A percentile compares a stretch with the other conserved stretches of the same genome.
Conservation (phyloP, 1,284 basidiomycete genomes). For the Cryptococcus sp. region DNA sequence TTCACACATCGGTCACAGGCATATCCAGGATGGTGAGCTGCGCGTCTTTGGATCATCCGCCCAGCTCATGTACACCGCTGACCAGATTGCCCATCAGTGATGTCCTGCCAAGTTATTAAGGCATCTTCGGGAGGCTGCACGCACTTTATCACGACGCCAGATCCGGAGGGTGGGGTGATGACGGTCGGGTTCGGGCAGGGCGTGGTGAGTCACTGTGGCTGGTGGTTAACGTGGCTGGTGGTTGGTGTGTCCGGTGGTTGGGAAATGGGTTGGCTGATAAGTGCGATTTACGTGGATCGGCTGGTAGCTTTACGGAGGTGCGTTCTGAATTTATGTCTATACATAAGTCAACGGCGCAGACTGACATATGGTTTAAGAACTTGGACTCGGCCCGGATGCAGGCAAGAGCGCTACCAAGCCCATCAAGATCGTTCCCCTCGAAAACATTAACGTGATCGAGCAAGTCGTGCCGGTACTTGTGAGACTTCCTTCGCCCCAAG, state of each 20-base stretch:
- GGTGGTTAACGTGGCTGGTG: neutral
- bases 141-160: slow-evolving; percentile 70
- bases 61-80: neutral
- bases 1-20: slow-evolving; percentile 55
- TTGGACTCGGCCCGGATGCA: slow-evolving; percentile 73
- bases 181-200: slow-evolving; percentile 63
- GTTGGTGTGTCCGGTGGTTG: neutral
- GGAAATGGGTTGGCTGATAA: no score
- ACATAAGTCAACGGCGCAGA: neutral
- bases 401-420: slow-evolving; percentile 87
- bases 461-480: slow-evolving; percentile 50
- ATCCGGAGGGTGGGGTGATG: slow-evolving; percentile 52
- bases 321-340: neutral
- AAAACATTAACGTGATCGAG: slow-evolving; percentile 73
- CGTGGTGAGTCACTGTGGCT: slow-evolving; percentile 22
- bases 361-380: slow-evolving; percentile 54
- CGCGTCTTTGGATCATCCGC: neutral
- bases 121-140: slow-evolving; percentile 83
- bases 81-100: slow-evolving; percentile 34
- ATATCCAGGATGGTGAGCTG: slow-evolving; percentile 66
- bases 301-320: slow-evolving; percentile 34
- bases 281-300: neutral
- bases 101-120: slow-evolving; percentile 67
- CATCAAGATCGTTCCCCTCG: slow-evolving; percentile 64
- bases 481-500: no score